A percentile compares a stretch with the other conserved stretches of the same genome.
These are phyloP conservation scores for Mayamaea pseudoterrestris DNA, from an alignment of 108 stramenopile genomes.

Conservation along the genomic window DNA sequence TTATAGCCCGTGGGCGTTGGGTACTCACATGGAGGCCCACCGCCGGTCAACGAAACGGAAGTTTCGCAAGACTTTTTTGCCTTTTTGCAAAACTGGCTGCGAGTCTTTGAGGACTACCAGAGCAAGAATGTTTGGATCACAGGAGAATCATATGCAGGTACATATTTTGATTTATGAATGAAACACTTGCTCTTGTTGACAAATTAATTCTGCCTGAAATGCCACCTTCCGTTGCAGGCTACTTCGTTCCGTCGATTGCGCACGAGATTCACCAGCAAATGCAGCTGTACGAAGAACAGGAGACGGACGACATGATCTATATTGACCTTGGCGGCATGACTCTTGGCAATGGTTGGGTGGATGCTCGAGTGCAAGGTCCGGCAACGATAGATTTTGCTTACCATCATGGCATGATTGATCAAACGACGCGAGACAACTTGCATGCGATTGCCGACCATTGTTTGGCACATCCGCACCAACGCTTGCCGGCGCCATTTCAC, in stretches of 20 bases:
- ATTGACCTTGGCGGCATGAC: constrained; percentile 40
- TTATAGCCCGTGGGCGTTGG: constrained; percentile 74
- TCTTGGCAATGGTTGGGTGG: constrained; percentile 63
- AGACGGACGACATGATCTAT: constrained; percentile 1
- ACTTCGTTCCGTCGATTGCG: constrained; percentile 64
- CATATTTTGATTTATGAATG: not conserved
- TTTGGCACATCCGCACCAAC: constrained; percentile 8
- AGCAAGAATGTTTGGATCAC: constrained; percentile 49
- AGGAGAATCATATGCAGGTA: constrained; percentile 68
- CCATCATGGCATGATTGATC: constrained; percentile 74
- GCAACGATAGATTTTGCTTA: constrained; percentile 57
- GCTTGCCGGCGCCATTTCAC: constrained; percentile 34
- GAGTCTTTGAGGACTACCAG: constrained; percentile 13
- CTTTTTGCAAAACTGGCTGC: constrained; percentile 35
- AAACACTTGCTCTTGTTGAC: not conserved
- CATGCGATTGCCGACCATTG: constrained; percentile 40
- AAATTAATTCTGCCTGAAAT: not conserved
- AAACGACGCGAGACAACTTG: constrained; percentile 20
- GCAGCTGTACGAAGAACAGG: not conserved
- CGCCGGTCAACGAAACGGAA: constrained; percentile 32
- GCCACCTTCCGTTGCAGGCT: constrained; percentile 16
- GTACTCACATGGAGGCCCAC: constrained; percentile 45
- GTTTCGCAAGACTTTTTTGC: constrained; percentile 23
- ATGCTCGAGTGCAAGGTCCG: constrained; percentile 49
- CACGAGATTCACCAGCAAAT: constrained; percentile 39